Percentiles rank a stretch among this genome's conserved stretches.
These are phyloP conservation scores for Retiboletus fuscus DNA, from an alignment of 1,284 basidiomycete species.

Conservation along the genomic window DNA sequence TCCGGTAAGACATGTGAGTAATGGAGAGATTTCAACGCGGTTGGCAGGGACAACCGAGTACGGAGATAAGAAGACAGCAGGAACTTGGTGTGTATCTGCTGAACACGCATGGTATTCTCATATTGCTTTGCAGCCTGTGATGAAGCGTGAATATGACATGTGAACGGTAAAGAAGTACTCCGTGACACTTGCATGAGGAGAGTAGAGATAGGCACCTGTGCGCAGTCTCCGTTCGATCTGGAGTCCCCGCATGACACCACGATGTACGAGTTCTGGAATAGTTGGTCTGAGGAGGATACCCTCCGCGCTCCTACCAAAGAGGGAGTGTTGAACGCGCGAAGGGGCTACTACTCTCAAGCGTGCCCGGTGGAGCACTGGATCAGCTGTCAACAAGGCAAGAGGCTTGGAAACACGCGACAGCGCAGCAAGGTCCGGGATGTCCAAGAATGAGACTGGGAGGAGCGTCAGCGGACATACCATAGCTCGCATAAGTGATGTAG, in stretches of 20 bases:
- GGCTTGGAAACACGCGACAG: slow-evolving; percentile 60
- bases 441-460: slow-evolving; percentile 71
- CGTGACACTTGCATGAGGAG: slow-evolving; percentile 61
- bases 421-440: slow-evolving; percentile 73
- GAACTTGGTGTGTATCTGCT: slow-evolving; percentile 52
- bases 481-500: background rate
- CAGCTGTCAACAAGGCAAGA: slow-evolving; percentile 63
- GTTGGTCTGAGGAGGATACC: slow-evolving; percentile 71
- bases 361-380: slow-evolving; percentile 70
- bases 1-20: slow-evolving; percentile 55
- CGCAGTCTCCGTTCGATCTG: slow-evolving; percentile 73
- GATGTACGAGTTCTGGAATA: slow-evolving; percentile 70
- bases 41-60: slow-evolving; percentile 44
- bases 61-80: slow-evolving; percentile 55
- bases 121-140: slow-evolving; percentile 57
- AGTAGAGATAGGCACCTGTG: slow-evolving; percentile 71
- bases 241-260: slow-evolving; percentile 74
- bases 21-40: slow-evolving; percentile 49
- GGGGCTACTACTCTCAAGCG: slow-evolving; percentile 71
- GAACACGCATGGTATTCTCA: slow-evolving; percentile 53
- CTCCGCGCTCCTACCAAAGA: slow-evolving; percentile 66
- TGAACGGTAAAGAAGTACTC: background rate
- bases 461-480: slow-evolving; percentile 13
- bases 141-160: slow-evolving; percentile 11
- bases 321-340: slow-evolving; percentile 71